These are phyloP conservation scores for Candida sojae DNA, from an alignment of 1,139 yeast genomes.

Conservation along the genomic window DNA sequence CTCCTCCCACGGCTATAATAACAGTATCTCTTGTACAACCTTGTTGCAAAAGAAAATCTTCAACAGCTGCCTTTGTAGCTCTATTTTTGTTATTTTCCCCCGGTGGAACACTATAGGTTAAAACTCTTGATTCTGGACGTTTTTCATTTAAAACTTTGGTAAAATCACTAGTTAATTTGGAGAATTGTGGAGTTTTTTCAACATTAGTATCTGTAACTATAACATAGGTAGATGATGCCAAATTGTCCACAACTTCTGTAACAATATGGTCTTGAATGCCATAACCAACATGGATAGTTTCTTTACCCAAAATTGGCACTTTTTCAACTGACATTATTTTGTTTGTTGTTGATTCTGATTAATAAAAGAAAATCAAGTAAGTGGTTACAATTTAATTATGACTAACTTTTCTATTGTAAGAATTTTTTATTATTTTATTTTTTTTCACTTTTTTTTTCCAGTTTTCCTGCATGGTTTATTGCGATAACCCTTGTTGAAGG, in stretches of 20 bases:
- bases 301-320: constrained; percentile 76
- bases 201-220: constrained; percentile 86
- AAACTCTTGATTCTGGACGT: constrained; percentile 58
- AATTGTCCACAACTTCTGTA: constrained; percentile 57
- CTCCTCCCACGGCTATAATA: constrained; percentile 95
- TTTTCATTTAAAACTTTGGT: constrained; percentile 25
- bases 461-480: background rate
- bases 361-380: constrained; percentile 1
- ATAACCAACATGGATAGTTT: constrained; percentile 90
- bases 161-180: constrained; percentile 36
- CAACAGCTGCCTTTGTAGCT: constrained; percentile 88
- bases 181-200: constrained; percentile 64
- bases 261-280: constrained; percentile 77
- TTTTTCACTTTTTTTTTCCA: background rate
- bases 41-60: constrained; percentile 79
- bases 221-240: constrained; percentile 88
- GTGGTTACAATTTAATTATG: background rate
- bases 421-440: background rate
- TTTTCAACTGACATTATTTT: constrained; percentile 41
- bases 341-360: constrained; percentile 1
- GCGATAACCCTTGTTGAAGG: background rate
- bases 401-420: background rate
- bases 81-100: constrained; percentile 93
- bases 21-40: constrained; percentile 98
- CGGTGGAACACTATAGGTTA: constrained; percentile 79